phyloP scores from a whole-genome alignment of 2,329 filamentous ascomycete species.

The Fusarium beomiforme region DNA sequence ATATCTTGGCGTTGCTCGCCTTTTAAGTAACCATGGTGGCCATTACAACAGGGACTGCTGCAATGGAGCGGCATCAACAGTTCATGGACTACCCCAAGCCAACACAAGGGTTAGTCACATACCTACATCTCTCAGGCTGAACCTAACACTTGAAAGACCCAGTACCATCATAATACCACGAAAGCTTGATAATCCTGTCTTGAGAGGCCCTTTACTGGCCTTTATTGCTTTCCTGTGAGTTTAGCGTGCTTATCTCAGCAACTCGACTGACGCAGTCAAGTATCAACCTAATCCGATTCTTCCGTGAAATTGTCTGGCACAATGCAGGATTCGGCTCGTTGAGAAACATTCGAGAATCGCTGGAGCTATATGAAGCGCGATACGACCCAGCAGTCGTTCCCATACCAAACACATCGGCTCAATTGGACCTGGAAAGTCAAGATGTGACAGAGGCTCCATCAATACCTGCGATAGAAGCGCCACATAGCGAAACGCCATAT shows the following conservation, averaged over 20 bases:
- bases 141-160: background rate
- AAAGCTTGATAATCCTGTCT: constrained; percentile 7
- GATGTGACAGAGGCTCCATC: background rate
- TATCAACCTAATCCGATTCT: constrained; percentile 30
- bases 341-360: constrained; percentile 58
- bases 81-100: constrained; percentile 15
- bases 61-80: background rate
- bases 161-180: background rate
- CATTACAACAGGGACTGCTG: background rate
- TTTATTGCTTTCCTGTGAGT: constrained; percentile 9
- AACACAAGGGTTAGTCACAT: background rate
- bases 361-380: constrained; percentile 61
- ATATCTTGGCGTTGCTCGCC: too few species aligned
- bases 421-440: background rate
- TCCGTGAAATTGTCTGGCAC: constrained; percentile 55
- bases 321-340: constrained; percentile 71
- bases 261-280: background rate
- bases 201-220: background rate
- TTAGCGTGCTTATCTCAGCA: background rate
- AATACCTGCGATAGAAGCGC: background rate
- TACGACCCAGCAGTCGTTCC: constrained; percentile 59
- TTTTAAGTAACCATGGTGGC: background rate
- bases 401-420: constrained; percentile 14
- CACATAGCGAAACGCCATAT: background rate
- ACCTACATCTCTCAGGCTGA: fast-evolving